Conservation (phyloP, 1,284 basidiomycete genomes). For the Xerocomus minutiporus region DNA sequence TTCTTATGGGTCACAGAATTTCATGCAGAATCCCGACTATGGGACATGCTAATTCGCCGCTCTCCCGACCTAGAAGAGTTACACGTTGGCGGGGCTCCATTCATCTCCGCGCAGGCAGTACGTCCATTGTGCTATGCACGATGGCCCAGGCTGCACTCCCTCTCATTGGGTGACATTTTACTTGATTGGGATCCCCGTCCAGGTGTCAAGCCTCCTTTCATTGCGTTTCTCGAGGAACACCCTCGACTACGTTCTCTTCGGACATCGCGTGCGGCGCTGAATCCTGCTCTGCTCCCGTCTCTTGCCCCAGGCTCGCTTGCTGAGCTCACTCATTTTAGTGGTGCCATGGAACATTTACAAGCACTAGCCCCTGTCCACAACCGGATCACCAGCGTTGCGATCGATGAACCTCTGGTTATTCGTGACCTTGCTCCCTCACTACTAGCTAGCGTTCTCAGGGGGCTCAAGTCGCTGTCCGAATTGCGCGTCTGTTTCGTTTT, state of each 20-base stretch:
- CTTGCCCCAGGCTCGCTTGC: conserved; percentile 45
- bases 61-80: conserved; percentile 63
- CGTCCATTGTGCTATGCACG: conserved; percentile 43
- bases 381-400: conserved; percentile 46
- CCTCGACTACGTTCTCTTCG: conserved; percentile 48
- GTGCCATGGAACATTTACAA: conserved; percentile 58
- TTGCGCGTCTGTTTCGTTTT: conserved; percentile 61
- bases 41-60: conserved; percentile 61
- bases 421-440: conserved; percentile 60
- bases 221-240: conserved; percentile 63
- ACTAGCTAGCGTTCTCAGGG: conserved; percentile 52
- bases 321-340: conserved; percentile 44
- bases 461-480: conserved; percentile 49
- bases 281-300: conserved; percentile 47
- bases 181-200: conserved; percentile 45
- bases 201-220: conserved; percentile 49
- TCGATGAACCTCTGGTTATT: conserved; percentile 62
- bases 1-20: conserved; percentile 18
- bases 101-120: conserved; percentile 40
- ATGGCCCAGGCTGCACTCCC: conserved; percentile 57
- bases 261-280: conserved; percentile 53
- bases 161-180: conserved; percentile 59
- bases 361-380: conserved; percentile 44
- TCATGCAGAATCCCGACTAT: conserved; percentile 39
- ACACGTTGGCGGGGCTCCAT: conserved; percentile 50